Conservation (phyloP, 306 rosid genomes). For the Castanea sativa region DNA sequence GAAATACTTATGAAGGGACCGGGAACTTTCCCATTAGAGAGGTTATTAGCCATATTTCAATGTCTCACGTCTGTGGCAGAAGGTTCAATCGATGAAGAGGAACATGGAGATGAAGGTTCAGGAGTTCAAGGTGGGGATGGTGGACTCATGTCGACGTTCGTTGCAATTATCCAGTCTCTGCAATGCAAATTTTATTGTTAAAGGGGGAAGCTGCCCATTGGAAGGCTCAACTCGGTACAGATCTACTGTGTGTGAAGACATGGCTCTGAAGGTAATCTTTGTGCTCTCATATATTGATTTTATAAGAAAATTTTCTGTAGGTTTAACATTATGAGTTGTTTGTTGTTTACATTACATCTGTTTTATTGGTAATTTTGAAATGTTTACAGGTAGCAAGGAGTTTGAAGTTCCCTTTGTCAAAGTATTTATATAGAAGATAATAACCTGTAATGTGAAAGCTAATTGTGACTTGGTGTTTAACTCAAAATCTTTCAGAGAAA, state of each 20-base stretch:
- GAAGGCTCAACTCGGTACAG: slow-evolving; percentile 87
- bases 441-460: slow-evolving; percentile 5
- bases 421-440: slow-evolving; percentile 74
- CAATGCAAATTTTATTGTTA: slow-evolving; percentile 78
- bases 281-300: neutral
- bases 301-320: neutral
- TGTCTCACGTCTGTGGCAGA: slow-evolving; percentile 74
- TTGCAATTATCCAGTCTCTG: slow-evolving; percentile 86
- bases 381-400: slow-evolving; percentile 87
- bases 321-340: neutral
- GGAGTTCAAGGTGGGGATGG: slow-evolving; percentile 43
- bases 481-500: neutral
- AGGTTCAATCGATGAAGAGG: slow-evolving; percentile 55
- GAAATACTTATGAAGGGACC: slow-evolving; percentile 88
- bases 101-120: slow-evolving; percentile 33
- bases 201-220: slow-evolving; percentile 82
- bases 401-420: slow-evolving; percentile 82
- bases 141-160: slow-evolving; percentile 82
- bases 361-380: neutral
- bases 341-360: neutral
- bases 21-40: slow-evolving; percentile 91
- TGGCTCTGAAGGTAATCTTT: slow-evolving; percentile 66
- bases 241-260: slow-evolving; percentile 70
- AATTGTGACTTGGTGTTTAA: slow-evolving; percentile 19
- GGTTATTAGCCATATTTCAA: slow-evolving; percentile 91